phyloP scores from a whole-genome alignment of 2,329 filamentous ascomycete species.

The Fusarium sp. region DNA sequence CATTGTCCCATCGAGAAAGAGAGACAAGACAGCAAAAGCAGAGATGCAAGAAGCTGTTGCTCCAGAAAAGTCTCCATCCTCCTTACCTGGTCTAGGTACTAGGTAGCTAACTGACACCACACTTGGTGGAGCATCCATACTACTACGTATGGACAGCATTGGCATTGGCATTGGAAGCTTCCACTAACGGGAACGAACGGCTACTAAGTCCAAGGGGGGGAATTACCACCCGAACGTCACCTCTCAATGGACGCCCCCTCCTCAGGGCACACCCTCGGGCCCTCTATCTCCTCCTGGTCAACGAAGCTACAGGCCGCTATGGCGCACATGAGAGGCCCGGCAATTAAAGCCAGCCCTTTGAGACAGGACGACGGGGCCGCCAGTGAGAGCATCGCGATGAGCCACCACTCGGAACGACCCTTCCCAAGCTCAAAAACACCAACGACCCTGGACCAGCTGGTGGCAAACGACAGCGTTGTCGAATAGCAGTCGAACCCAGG shows the following conservation, averaged over 20 bases:
- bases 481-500: slow-evolving; percentile 37
- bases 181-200: slow-evolving; percentile 50
- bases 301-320: slow-evolving; percentile 15
- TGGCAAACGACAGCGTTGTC: slow-evolving; percentile 42
- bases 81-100: slow-evolving; percentile 6
- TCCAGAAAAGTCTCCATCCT: slow-evolving; percentile 42
- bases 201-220: slow-evolving; percentile 43
- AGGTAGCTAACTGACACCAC: slow-evolving; percentile 17
- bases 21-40: slow-evolving; percentile 20
- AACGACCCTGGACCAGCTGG: slow-evolving; percentile 48
- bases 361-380: slow-evolving; percentile 34
- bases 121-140: slow-evolving; percentile 15
- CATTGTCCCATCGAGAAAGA: slow-evolving; percentile 30
- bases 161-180: slow-evolving; percentile 14
- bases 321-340: slow-evolving; percentile 40
- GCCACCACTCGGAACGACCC: slow-evolving; percentile 46
- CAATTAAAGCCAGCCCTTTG: slow-evolving; percentile 40
- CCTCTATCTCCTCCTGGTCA: slow-evolving; percentile 25
- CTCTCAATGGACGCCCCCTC: no score
- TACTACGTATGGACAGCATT: neutral
- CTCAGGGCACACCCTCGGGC: neutral
- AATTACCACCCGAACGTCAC: slow-evolving; percentile 28
- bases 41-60: slow-evolving; percentile 36
- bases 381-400: slow-evolving; percentile 35
- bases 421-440: slow-evolving; percentile 45